phyloP scores from a whole-genome alignment of 1,139 yeast genomes.

The Wickerhamiella infanticola region DNA sequence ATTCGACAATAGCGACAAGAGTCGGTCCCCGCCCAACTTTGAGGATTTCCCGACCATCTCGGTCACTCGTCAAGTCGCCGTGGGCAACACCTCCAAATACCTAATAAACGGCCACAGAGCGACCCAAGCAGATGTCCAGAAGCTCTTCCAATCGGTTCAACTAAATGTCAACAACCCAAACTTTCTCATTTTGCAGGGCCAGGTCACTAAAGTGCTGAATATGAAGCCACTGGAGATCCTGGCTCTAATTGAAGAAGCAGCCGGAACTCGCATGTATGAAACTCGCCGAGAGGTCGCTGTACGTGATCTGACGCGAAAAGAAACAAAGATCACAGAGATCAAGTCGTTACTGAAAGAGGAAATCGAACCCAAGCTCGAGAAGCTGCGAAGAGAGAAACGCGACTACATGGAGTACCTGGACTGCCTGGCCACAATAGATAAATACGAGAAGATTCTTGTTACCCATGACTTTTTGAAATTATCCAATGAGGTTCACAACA shows the following conservation, averaged over 20 bases:
- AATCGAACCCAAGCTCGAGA: conserved; percentile 83
- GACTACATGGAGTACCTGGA: conserved; percentile 76
- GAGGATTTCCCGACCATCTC: conserved; percentile 68
- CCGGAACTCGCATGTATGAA: conserved; percentile 93
- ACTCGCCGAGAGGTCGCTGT: conserved; percentile 86
- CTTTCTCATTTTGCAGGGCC: conserved; percentile 96
- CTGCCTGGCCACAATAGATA: conserved; percentile 66
- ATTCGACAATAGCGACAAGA: conserved; percentile 66
- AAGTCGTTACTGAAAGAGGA: conserved; percentile 62
- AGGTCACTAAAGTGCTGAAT: conserved; percentile 88
- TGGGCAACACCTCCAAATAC: conserved; percentile 89
- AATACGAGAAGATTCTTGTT: conserved; percentile 52
- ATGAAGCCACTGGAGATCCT: conserved; percentile 89
- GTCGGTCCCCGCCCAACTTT: conserved; percentile 77
- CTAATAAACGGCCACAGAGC: conserved; percentile 93
- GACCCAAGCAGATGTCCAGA: conserved; percentile 84
- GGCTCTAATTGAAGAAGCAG: conserved; percentile 91
- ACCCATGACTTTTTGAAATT: conserved; percentile 54
- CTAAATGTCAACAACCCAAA: conserved; percentile 92
- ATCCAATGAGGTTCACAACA: conserved; percentile 6
- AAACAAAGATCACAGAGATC: conserved; percentile 66
- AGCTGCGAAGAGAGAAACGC: conserved; percentile 66
- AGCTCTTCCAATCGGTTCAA: conserved; percentile 85
- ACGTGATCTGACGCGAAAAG: conserved; percentile 82
- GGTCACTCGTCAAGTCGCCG: conserved; percentile 78